Conservation (phyloP, 169 alveolate genomes). For the Ichthyophthirius multifiliis region DNA sequence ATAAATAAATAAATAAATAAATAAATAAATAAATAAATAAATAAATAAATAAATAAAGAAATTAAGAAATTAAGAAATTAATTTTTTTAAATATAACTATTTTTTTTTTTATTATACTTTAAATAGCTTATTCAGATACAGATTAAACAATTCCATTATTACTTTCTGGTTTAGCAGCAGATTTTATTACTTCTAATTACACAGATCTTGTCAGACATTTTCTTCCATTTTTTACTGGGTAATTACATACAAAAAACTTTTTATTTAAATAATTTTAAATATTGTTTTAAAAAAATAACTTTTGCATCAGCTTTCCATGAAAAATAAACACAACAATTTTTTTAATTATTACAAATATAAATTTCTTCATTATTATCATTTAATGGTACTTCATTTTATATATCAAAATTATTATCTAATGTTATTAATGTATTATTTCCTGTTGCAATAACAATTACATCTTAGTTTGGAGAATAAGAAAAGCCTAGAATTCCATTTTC, state of each 20-base stretch:
- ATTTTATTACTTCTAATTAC: slow-evolving; percentile 58
- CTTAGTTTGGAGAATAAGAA: slow-evolving; percentile 14
- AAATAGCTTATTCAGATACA: slow-evolving; percentile 13
- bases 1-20: no score
- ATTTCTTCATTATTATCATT: background rate
- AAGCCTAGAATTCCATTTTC: slow-evolving; percentile 17
- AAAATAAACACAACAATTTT: background rate
- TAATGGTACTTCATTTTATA: background rate
- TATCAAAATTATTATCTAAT: background rate
- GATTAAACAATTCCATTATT: slow-evolving; percentile 31
- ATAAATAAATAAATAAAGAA: no score
- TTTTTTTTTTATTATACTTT: background rate
- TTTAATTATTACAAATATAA: background rate
- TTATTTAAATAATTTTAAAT: slow-evolving; percentile 14
- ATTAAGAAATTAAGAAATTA: background rate
- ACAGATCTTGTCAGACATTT: slow-evolving; percentile 73
- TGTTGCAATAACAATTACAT: background rate
- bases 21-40: no score
- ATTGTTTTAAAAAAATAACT: background rate
- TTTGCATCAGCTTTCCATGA: slow-evolving; percentile 21
- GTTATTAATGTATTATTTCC: background rate
- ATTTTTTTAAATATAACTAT: background rate
- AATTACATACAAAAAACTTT: slow-evolving; percentile 57
- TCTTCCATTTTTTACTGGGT: slow-evolving; percentile 62
- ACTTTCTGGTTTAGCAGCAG: slow-evolving; percentile 82